Conservation (phyloP, 352 stramenopile genomes). For the Thalassiosira mediterranea region DNA sequence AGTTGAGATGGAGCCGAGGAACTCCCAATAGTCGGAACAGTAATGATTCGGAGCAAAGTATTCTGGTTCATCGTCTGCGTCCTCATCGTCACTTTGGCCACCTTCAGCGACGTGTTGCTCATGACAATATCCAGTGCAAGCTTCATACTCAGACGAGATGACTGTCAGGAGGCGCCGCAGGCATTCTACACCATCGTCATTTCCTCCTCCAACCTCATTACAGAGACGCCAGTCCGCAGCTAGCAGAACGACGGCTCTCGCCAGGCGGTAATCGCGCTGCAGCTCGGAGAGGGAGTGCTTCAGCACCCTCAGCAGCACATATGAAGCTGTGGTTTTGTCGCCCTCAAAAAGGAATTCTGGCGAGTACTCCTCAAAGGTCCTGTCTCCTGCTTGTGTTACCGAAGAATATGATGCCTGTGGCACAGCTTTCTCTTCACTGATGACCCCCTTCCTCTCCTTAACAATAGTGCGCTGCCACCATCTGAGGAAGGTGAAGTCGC, state of each 20-base stretch:
- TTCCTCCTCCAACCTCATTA: neutral
- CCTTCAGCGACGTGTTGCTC: conserved; percentile 40
- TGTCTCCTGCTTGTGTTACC: no score
- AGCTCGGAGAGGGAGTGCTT: conserved; percentile 64
- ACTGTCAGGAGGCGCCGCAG: conserved; percentile 48
- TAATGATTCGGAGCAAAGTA: conserved; percentile 48
- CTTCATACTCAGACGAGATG: conserved; percentile 52
- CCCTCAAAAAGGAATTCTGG: conserved; percentile 24
- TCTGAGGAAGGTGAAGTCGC: conserved; percentile 49
- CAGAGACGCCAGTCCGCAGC: conserved; percentile 40
- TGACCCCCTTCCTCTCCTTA: conserved; percentile 15
- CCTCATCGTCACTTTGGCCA: conserved; percentile 18
- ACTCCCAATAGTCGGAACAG: conserved; percentile 54
- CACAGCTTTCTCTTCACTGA: neutral
- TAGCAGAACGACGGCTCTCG: conserved; percentile 37
- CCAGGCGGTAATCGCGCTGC: conserved; percentile 61
- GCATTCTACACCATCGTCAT: conserved; percentile 25
- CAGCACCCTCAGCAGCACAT: conserved; percentile 58
- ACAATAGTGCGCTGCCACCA: conserved; percentile 49
- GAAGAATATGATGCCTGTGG: conserved; percentile 15
- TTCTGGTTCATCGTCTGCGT: conserved; percentile 5
- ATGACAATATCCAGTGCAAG: conserved; percentile 50
- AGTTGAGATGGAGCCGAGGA: conserved; percentile 38
- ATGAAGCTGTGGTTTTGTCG: conserved; percentile 9
- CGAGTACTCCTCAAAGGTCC: no score